Evolutionary conservation across 2,329 filamentous ascomycete genomes (phyloP), one percentile per base, ranked within the genome.

Genomic region (Fusarium avenaceum): DNA sequence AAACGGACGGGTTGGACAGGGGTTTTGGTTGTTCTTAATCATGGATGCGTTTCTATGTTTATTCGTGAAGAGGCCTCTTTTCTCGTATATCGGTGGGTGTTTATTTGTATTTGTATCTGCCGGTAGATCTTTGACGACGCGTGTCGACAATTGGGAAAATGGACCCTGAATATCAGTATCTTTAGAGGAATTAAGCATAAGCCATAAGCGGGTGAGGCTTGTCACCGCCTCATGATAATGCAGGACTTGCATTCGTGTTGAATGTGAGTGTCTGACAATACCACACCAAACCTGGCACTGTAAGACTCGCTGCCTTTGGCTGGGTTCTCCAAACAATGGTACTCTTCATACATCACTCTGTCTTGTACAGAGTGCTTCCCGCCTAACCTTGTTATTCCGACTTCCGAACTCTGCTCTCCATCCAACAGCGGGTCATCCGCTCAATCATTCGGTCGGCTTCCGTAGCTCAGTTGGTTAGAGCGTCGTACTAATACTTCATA

Each of bases 161-260:
- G 46, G 65, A 69, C 65, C 65, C 65, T 68, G 65, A 65, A 65
- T 39, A 60, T 66, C n/a, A 50, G 40, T 20, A 44, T 30, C 28
- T 30, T 30, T 5, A 4, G 4, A 30, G 28, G 26, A 66, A 49
- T 66, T 62, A 24, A 24, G 52, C 24, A 49, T 50, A 44, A 33
- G 20, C 35, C 35, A 38, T 19, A 38, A 38, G 35, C 35, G 42
- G 55, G 26, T 38, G 40, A 56, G 46, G 40, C 48, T 62, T 50
- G 42, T 15, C 8, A 35, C 33, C 6, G 33, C 33, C 6, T 9
- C 7, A 7, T 17, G 15, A 14, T 32, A 32, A 13, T 14, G 30
- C 13, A 32, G 13, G 10, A 2, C 30, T 32, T 14, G 30, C 30
- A 32, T 32, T 10, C 10, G 26, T 26, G 26, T 26, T 26, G 9